Percentiles rank a stretch among this genome's conserved stretches.
phyloP scores from a whole-genome alignment of 345 rosid genomes.

The Dovyalis caffra region DNA sequence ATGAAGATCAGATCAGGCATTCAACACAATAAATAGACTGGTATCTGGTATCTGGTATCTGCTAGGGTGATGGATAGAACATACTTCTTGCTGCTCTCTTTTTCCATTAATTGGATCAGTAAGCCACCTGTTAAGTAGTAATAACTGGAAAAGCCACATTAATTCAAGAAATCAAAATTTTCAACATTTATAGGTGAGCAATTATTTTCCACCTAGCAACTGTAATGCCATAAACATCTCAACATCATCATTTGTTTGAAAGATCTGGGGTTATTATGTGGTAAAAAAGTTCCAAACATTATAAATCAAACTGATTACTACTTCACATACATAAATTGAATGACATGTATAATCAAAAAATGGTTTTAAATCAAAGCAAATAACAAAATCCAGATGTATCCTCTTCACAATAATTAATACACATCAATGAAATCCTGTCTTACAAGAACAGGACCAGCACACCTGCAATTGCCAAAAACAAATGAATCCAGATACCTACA shows the following conservation, averaged over 20 bases:
- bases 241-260: background rate
- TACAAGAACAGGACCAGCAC: constrained; percentile 50
- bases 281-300: background rate
- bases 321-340: constrained; percentile 8
- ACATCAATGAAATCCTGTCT: constrained; percentile 18
- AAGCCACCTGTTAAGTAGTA: too few species aligned
- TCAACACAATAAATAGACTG: background rate
- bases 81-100: too few species aligned
- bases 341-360: constrained; percentile 19
- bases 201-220: background rate
- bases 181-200: background rate
- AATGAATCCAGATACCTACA: constrained; percentile 32
- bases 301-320: background rate
- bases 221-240: background rate
- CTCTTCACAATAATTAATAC: constrained; percentile 2
- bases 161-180: too few species aligned
- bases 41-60: background rate
- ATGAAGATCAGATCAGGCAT: background rate
- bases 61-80: background rate
- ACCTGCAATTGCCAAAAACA: constrained; percentile 43
- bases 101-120: too few species aligned
- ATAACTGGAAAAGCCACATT: too few species aligned
- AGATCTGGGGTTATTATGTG: background rate
- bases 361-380: constrained; percentile 15
- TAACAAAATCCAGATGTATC: constrained; percentile 4